Evolutionary conservation across 495 filamentous ascomycete genomes (phyloP).

Genomic region (Aspergillus sclerotioniger): DNA sequence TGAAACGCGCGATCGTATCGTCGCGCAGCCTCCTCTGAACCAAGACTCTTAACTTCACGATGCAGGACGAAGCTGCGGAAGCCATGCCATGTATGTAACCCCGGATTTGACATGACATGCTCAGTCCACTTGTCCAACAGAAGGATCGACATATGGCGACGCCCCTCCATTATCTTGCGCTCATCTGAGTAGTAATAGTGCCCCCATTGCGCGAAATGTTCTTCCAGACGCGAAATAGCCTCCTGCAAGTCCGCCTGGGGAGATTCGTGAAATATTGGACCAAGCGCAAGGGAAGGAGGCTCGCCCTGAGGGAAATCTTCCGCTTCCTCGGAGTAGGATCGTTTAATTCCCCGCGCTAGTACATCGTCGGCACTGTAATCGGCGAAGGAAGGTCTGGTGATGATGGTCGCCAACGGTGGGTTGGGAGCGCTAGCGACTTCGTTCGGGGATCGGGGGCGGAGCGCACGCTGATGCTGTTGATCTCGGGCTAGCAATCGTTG

Average conservation of each 20-base stretch:
- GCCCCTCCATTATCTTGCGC: conserved; percentile 7
- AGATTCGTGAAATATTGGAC: not conserved
- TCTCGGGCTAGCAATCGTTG: conserved; percentile 4
- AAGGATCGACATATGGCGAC: not conserved
- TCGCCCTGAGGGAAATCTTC: not conserved
- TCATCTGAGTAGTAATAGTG: not conserved
- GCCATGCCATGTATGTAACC: not conserved
- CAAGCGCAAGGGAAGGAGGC: not conserved
- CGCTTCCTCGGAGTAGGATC: conserved; percentile 9
- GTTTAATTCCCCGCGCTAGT: conserved; percentile 4
- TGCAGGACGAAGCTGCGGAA: not conserved
- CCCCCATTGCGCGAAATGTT: not conserved
- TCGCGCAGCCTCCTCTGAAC: too few species aligned
- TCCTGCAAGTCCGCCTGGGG: conserved; percentile 4
- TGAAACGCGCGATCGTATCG: not conserved
- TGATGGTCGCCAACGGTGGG: not conserved
- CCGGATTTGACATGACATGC: not conserved
- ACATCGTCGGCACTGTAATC: not conserved
- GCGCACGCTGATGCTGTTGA: not conserved
- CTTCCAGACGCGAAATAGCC: not conserved
- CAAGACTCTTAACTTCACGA: too few species aligned
- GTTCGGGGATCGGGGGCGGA: not conserved
- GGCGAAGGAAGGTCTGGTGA: not conserved
- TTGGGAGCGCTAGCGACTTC: not conserved
- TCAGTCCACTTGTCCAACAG: conserved; percentile 1